These are phyloP conservation scores for Candida adriatica DNA, from an alignment of 805 yeast species.

Conservation along the genomic window DNA sequence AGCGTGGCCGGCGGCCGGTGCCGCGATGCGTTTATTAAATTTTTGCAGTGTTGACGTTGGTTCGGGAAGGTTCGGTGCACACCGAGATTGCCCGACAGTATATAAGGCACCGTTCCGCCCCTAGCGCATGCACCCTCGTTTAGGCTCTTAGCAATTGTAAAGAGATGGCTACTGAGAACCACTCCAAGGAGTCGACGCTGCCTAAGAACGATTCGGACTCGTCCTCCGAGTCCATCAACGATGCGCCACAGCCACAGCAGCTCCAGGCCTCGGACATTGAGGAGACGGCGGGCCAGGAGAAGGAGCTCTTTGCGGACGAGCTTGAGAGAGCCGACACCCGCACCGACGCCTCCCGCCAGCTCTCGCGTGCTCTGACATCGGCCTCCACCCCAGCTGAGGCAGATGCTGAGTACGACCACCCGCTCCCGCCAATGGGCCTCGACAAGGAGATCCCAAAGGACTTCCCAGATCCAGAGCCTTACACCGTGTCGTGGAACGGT, in stretches of 20 bases:
- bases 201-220: conserved; percentile 2
- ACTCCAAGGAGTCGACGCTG: conserved; percentile 8
- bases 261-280: conserved; percentile 3
- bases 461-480: conserved; percentile 60
- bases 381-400: conserved; percentile 22
- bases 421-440: conserved; percentile 60
- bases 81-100: too few relatives aligned
- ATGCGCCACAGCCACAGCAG: conserved; percentile 1
- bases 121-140: too few relatives aligned
- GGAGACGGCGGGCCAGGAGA: conserved; percentile 1
- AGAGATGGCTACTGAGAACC: conserved; percentile 1
- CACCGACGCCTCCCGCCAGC: conserved; percentile 21
- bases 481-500: conserved; percentile 70
- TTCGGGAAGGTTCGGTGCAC: too few relatives aligned
- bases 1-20: too few relatives aligned
- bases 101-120: too few relatives aligned
- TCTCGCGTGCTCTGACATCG: conserved; percentile 39
- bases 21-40: too few relatives aligned
- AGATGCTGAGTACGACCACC: conserved; percentile 27
- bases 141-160: too few relatives aligned
- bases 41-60: too few relatives aligned
- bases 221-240: background rate
- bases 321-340: conserved; percentile 7
- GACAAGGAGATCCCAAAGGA: conserved; percentile 34
- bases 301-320: conserved; percentile 6